Evolutionary conservation across 163 green algal species (phyloP), one percentile per base, ranked within the genome.

Genomic region (Chlamydomonas reinhardtii): DNA sequence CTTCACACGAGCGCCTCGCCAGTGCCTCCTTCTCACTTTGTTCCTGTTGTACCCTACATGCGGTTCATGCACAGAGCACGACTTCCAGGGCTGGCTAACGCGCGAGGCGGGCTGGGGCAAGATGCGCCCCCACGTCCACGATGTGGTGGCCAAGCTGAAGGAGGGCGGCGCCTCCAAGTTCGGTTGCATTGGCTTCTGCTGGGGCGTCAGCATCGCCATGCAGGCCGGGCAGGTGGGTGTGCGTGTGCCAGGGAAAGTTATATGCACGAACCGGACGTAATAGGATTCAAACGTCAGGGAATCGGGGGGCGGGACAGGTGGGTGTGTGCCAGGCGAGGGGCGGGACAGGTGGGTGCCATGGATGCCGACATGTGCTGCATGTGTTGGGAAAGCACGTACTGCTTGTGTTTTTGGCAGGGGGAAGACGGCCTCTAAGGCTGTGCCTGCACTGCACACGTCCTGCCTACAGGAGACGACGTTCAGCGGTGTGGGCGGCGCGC

Each of bases 151-250:
- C 2, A 27, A 27, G 9, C 88, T 92, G 25, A 79, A 73, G 31
- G 16, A 34, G 0, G 84, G 80, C n/a, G 88, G 91, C 12, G 74
- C 73, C 39, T 90, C 74, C 82, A 88, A 69, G n/a, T 86, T 93
- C 75, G 90, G 66, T 37, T 74, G 62, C 43, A 20, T 90, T 6
- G 91, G 89, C 27, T 93, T 89, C 73, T 94, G 91, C 85, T 94
- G 91, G 91, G 84, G 87, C 27, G 80, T 87, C 0, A 43, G 39
- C 65, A 88, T 92, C 37, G 76, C 87, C 25, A 62, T 92, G 17
- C 65, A 72, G 22, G 82, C 75, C 0, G 82, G 82, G 2, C 72
- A 87, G 72, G 81, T 80, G n/a, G 3, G 79, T 29, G 78, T 29
- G 6, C 34, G n/a, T n/a, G n/a, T n/a, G n/a, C n/a, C n/a, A n/a